phyloP scores from a whole-genome alignment of 345 rosid genomes.

The Passiflora organensis region DNA sequence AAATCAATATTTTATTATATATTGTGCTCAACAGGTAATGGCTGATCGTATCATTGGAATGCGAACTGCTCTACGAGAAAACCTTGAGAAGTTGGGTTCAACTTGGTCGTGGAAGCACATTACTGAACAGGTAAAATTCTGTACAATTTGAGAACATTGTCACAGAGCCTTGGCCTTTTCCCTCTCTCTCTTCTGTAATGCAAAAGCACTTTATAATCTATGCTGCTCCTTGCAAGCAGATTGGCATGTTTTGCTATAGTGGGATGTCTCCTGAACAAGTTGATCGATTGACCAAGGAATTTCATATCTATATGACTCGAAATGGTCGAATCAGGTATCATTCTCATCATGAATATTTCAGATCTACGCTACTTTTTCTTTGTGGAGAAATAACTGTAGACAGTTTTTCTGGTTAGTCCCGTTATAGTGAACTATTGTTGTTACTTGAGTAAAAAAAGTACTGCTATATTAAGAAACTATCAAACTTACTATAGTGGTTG shows the following conservation, averaged over 20 bases:
- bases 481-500: too few relatives aligned
- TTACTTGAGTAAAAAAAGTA: too few relatives aligned
- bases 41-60: constrained; percentile 95
- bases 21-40: constrained; percentile 48
- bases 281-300: constrained; percentile 69
- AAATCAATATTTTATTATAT: too few relatives aligned
- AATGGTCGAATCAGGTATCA: constrained; percentile 85
- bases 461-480: too few relatives aligned
- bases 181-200: not conserved
- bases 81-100: constrained; percentile 80
- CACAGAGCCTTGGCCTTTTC: not conserved
- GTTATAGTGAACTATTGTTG: too few relatives aligned
- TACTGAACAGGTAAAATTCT: constrained; percentile 60
- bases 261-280: constrained; percentile 91
- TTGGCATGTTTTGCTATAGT: constrained; percentile 97
- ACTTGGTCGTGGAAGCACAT: constrained; percentile 83
- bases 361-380: not conserved
- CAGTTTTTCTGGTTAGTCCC: not conserved
- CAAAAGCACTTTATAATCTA: not conserved
- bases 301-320: constrained; percentile 84
- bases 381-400: not conserved
- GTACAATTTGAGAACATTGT: not conserved
- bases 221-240: constrained; percentile 40
- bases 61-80: constrained; percentile 68
- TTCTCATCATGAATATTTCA: not conserved